These are phyloP conservation scores for Eudorina sp. DNA, from an alignment of 139 green algal species.

Conservation along the genomic window DNA sequence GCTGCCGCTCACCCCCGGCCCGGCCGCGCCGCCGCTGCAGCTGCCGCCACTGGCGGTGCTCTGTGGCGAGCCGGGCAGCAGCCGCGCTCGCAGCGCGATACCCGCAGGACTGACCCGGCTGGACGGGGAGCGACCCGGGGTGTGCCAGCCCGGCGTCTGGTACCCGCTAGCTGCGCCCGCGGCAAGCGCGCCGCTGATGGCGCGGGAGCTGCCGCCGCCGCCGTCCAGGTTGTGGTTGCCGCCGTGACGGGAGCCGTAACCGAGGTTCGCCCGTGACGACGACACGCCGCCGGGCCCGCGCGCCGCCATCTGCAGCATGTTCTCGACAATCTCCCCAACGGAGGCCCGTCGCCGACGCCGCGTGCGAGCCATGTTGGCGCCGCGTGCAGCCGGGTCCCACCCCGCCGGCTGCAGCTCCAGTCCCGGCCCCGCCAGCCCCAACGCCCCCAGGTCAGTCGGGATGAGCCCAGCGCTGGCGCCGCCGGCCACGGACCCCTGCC, in stretches of 20 bases:
- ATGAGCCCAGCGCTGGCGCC: neutral
- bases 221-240: neutral
- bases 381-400: conserved; percentile 22
- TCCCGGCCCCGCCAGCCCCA: neutral
- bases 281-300: neutral
- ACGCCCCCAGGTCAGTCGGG: neutral
- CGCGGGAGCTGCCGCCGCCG: neutral
- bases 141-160: neutral
- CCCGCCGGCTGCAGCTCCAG: conserved; percentile 42
- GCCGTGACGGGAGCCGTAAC: neutral
- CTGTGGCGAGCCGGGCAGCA: neutral
- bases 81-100: neutral
- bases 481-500: neutral
- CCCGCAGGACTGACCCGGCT: neutral
- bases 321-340: conserved; percentile 22
- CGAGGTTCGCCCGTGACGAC: neutral
- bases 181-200: neutral
- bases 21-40: neutral
- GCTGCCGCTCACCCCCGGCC: neutral
- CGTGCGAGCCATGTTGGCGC: neutral
- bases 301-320: neutral
- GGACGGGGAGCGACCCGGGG: neutral
- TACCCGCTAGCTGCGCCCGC: too few species aligned
- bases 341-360: conserved; percentile 29
- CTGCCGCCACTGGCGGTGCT: neutral